Conservation (phyloP, 441 rosid genomes). For the Capsella rubella region DNA sequence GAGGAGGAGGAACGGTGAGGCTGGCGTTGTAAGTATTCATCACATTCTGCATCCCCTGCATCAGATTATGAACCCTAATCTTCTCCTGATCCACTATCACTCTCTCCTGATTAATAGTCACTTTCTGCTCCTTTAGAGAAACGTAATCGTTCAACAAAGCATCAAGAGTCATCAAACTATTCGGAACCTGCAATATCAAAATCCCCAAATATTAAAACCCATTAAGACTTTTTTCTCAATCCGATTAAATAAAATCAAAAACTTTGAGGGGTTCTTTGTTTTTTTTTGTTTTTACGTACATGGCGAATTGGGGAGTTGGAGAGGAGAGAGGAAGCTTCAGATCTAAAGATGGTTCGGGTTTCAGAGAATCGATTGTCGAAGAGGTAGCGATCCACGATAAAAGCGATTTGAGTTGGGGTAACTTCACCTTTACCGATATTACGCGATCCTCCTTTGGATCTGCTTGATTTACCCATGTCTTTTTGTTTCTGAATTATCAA, state of each 20-base stretch:
- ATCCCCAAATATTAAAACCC: not conserved
- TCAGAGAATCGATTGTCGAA: conserved; percentile 63
- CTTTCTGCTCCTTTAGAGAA: conserved; percentile 71
- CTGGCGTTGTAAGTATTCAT: conserved; percentile 68
- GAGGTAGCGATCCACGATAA: conserved; percentile 85
- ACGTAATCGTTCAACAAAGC: conserved; percentile 76
- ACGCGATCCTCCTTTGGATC: conserved; percentile 50
- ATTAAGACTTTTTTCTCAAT: not conserved
- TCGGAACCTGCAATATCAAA: conserved; percentile 57
- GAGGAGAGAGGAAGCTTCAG: conserved; percentile 78
- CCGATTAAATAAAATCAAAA: not conserved
- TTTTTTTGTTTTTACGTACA: not conserved
- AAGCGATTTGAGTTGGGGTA: conserved; percentile 79
- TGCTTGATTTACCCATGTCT: conserved; percentile 64
- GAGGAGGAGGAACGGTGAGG: conserved; percentile 40
- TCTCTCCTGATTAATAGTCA: conserved; percentile 66
- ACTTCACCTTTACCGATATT: conserved; percentile 67
- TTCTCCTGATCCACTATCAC: conserved; percentile 68
- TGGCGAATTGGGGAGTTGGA: conserved; percentile 63
- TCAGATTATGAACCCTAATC: conserved; percentile 61
- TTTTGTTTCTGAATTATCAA: not conserved
- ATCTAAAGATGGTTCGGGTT: conserved; percentile 61
- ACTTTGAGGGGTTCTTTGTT: not conserved
- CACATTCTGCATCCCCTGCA: conserved; percentile 79
- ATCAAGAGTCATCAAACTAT: conserved; percentile 72